Conservation (phyloP, 306 rosid genomes). For the Delonix regia region DNA sequence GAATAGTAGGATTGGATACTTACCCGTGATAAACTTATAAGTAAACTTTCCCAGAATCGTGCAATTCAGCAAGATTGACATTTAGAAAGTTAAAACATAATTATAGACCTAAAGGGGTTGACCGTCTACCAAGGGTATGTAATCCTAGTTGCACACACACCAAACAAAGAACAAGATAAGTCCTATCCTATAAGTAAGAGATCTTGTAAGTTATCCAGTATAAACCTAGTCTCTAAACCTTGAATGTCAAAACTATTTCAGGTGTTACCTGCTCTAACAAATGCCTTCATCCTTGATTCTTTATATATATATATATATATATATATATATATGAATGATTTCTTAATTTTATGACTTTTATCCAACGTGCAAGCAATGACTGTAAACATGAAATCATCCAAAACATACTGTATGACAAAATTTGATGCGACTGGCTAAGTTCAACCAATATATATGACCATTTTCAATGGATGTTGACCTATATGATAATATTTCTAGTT, state of each 20-base stretch:
- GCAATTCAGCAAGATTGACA: neutral
- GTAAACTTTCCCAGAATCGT: neutral
- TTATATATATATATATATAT: too few species aligned
- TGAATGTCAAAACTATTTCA: neutral
- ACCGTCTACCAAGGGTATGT: slow-evolving; percentile 1
- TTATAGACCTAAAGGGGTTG: neutral
- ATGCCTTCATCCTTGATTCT: neutral
- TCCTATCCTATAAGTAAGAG: neutral
- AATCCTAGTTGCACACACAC: slow-evolving; percentile 1
- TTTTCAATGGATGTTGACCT: neutral
- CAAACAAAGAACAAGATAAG: neutral
- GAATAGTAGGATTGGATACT: neutral
- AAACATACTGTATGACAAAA: neutral
- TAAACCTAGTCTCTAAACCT: too few species aligned
- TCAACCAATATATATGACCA: neutral
- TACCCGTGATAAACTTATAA: neutral
- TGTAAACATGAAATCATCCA: neutral
- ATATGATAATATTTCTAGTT: neutral
- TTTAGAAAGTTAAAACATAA: neutral
- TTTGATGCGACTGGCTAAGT: neutral
- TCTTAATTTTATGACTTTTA: neutral
- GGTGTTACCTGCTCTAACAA: neutral
- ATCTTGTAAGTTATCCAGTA: neutral
- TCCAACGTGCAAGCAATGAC: neutral
- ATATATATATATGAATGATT: too few species aligned